Percentiles rank a stretch among this genome's conserved stretches.
Evolutionary conservation across 2,329 filamentous ascomycete genomes (phyloP).

Genomic region (Tympanopsis confertula): DNA sequence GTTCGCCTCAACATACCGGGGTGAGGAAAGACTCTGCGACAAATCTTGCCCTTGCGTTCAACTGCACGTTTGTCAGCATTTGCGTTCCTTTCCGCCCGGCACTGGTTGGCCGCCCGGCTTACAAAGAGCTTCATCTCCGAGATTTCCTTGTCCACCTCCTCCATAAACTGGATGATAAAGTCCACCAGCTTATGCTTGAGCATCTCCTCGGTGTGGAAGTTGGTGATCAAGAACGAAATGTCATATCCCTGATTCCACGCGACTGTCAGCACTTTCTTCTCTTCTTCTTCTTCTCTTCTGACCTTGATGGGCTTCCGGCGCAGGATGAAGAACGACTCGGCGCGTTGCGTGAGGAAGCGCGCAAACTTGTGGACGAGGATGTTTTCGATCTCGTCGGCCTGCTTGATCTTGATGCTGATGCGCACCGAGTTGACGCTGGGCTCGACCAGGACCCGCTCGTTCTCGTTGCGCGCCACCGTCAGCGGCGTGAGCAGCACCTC

Average conservation of each 20-base stretch:
- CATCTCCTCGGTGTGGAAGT: slow-evolving; percentile 98
- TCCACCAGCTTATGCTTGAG: slow-evolving; percentile 98
- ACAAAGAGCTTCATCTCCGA: slow-evolving; percentile 99
- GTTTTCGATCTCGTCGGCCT: slow-evolving; percentile 96
- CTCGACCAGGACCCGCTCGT: slow-evolving; percentile 91
- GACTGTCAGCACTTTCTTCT: slow-evolving; percentile 7
- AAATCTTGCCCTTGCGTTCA: slow-evolving; percentile 93
- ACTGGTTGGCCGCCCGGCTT: slow-evolving; percentile 23
- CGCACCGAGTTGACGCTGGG: slow-evolving; percentile 94
- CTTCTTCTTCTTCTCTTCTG: slow-evolving; percentile 5
- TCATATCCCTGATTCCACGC: slow-evolving; percentile 66
- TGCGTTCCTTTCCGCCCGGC: not conserved
- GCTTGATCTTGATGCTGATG: slow-evolving; percentile 97
- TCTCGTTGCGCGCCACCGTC: slow-evolving; percentile 86
- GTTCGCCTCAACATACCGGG: slow-evolving; percentile 44
- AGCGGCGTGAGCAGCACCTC: slow-evolving; percentile 89
- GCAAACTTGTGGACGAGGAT: slow-evolving; percentile 98
- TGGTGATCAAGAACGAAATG: slow-evolving; percentile 96
- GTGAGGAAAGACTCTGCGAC: slow-evolving; percentile 97
- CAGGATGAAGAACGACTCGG: slow-evolving; percentile 93
- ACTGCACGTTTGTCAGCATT: slow-evolving; percentile 36
- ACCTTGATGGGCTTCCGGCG: slow-evolving; percentile 92
- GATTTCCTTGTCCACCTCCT: slow-evolving; percentile 99
- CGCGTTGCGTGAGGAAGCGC: slow-evolving; percentile 86
- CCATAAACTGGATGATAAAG: slow-evolving; percentile 99